These are phyloP conservation scores for Mycena chlorophos DNA, from an alignment of 768 basidiomycete species.

Conservation along the genomic window DNA sequence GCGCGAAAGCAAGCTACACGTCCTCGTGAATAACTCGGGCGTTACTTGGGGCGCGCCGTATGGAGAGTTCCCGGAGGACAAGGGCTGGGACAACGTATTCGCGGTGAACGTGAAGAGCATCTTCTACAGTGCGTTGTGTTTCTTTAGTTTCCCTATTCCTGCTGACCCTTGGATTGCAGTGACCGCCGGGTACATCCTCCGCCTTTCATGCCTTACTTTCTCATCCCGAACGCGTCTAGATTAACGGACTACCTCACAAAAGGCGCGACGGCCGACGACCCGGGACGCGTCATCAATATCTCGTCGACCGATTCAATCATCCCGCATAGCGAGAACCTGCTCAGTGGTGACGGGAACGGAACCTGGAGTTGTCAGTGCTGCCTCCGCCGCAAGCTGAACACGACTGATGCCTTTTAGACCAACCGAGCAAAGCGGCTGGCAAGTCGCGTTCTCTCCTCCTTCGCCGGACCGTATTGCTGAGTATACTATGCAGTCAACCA, in stretches of 20 bases:
- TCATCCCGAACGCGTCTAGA: background rate
- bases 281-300: slow-evolving; percentile 63
- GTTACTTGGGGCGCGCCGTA: slow-evolving; percentile 53
- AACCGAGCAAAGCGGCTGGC: slow-evolving; percentile 22
- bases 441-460: background rate
- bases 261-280: slow-evolving; percentile 41
- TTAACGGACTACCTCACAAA: slow-evolving; percentile 23
- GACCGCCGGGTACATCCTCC: slow-evolving; percentile 20
- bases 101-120: slow-evolving; percentile 13
- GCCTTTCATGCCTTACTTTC: background rate
- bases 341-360: slow-evolving; percentile 21
- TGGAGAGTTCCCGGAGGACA: slow-evolving; percentile 46
- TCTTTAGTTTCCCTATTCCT: background rate
- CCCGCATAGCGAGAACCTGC: slow-evolving; percentile 16
- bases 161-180: slow-evolving; percentile 4
- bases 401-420: slow-evolving; percentile 15
- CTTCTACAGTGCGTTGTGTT: slow-evolving; percentile 11
- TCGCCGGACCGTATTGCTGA: no score
- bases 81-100: slow-evolving; percentile 18
- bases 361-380: slow-evolving; percentile 17
- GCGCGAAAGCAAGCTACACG: slow-evolving; percentile 54
- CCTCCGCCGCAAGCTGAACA: background rate
- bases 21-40: slow-evolving; percentile 67
- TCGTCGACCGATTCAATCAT: slow-evolving; percentile 21
- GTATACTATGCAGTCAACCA: no score